Conservation (phyloP, 257 asterid genomes). For the Cordia subcordata region DNA sequence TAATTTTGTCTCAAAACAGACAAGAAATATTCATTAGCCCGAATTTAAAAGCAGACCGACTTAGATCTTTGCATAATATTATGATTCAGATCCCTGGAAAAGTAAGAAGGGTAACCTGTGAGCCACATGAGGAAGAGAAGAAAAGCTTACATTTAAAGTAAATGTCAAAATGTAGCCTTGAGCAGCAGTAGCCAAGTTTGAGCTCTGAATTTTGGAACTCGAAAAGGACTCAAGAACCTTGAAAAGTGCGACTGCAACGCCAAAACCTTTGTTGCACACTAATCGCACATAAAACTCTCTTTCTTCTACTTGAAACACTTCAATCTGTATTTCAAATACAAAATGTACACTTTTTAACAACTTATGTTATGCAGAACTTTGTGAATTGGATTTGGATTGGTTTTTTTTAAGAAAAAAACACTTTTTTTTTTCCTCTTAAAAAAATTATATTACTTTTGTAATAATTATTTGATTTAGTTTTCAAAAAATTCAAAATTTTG, state of each 20-base stretch:
- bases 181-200: conserved; percentile 45
- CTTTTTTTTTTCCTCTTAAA: too few relatives aligned
- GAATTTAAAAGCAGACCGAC: too few relatives aligned
- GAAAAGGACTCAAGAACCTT: conserved; percentile 52
- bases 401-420: too few relatives aligned
- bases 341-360: not conserved
- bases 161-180: conserved; percentile 50
- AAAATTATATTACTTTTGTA: too few relatives aligned
- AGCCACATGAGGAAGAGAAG: not conserved
- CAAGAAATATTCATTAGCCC: not conserved
- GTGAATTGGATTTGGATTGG: too few relatives aligned
- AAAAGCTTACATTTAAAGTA: conserved; percentile 51
- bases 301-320: conserved; percentile 52
- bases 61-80: not conserved
- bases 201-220: conserved; percentile 41
- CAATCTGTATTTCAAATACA: conserved; percentile 45
- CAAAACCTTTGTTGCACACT: conserved; percentile 39
- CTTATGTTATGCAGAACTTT: too few relatives aligned
- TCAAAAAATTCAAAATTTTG: too few relatives aligned
- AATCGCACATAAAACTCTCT: conserved; percentile 54
- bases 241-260: conserved; percentile 49
- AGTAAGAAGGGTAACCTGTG: not conserved
- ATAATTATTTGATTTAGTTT: too few relatives aligned
- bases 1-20: conserved; percentile 17
- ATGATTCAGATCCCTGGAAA: not conserved